phyloP scores from a whole-genome alignment of 1,284 basidiomycete genomes.

The Leccinum pachyderme region DNA sequence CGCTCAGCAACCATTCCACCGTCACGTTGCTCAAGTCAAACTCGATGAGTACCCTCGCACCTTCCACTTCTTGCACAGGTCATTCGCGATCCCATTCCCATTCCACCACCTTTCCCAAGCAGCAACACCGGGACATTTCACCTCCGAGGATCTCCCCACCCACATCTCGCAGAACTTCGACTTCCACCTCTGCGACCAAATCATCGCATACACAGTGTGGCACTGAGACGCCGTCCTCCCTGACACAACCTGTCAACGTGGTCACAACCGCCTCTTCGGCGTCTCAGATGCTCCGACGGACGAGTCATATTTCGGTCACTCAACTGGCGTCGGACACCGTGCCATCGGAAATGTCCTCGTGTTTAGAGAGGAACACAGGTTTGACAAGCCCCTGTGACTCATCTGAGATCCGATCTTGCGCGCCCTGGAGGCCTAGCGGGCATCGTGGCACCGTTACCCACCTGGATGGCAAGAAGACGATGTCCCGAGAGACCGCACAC shows the following conservation, averaged over 20 bases:
- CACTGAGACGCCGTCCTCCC: slow-evolving; percentile 12
- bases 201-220: slow-evolving; percentile 1
- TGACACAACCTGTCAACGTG: slow-evolving; percentile 12
- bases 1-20: slow-evolving; percentile 19
- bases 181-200: slow-evolving; percentile 8
- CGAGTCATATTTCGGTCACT: slow-evolving; percentile 15
- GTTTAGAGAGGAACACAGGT: slow-evolving; percentile 6
- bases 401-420: slow-evolving; percentile 22
- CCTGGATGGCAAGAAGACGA: slow-evolving; percentile 10
- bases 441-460: slow-evolving; percentile 18
- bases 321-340: slow-evolving; percentile 8
- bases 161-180: slow-evolving; percentile 17
- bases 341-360: slow-evolving; percentile 4
- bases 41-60: slow-evolving; percentile 29
- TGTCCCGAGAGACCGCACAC: slow-evolving; percentile 14
- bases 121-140: slow-evolving; percentile 3
- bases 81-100: slow-evolving; percentile 19
- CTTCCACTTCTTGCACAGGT: slow-evolving; percentile 27
- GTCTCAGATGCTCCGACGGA: slow-evolving; percentile 26
- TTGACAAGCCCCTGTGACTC: slow-evolving; percentile 10
- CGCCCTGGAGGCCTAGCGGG: slow-evolving; percentile 5
- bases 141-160: slow-evolving; percentile 23
- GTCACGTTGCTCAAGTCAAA: slow-evolving; percentile 27
- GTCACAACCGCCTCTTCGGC: slow-evolving; percentile 3
- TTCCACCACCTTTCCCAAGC: slow-evolving; percentile 1